These are phyloP conservation scores for Citropsis articulata DNA, from an alignment of 345 rosid species.

Conservation along the genomic window DNA sequence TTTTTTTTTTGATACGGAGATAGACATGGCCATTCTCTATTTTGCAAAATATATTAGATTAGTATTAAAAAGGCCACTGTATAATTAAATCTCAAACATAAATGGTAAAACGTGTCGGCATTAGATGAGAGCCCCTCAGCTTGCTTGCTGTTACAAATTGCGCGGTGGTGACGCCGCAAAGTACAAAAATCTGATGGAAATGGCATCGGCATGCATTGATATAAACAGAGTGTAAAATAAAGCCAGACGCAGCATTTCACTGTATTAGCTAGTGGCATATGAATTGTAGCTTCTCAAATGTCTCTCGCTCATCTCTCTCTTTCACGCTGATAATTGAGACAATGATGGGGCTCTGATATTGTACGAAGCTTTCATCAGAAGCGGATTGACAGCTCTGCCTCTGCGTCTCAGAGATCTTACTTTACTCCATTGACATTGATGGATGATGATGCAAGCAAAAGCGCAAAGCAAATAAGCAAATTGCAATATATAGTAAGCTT, in stretches of 20 bases:
- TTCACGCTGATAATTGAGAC: constrained; percentile 36
- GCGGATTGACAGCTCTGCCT: constrained; percentile 30
- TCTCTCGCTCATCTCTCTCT: background rate
- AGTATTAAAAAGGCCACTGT: no score
- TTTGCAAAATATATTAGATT: no score
- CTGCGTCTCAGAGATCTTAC: background rate
- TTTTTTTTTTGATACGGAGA: no score
- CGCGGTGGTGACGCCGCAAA: background rate
- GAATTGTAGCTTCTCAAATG: background rate
- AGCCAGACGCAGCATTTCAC: no score
- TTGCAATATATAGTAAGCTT: no score
- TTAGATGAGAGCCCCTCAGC: background rate
- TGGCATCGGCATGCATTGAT: background rate
- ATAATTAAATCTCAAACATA: no score
- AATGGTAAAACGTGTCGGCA: background rate
- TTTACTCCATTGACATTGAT: background rate
- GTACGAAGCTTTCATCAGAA: constrained; percentile 34
- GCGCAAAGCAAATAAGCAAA: no score
- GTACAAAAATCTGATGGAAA: background rate
- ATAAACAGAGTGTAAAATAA: background rate
- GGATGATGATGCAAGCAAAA: constrained; percentile 22
- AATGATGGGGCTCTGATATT: constrained; percentile 59
- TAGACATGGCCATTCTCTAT: no score
- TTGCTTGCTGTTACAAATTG: no score
- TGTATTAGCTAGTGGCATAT: background rate